Evolutionary conservation across 345 rosid genomes (phyloP), one percentile per base, ranked within the genome.

Genomic region (Atalantia buxifolia): DNA sequence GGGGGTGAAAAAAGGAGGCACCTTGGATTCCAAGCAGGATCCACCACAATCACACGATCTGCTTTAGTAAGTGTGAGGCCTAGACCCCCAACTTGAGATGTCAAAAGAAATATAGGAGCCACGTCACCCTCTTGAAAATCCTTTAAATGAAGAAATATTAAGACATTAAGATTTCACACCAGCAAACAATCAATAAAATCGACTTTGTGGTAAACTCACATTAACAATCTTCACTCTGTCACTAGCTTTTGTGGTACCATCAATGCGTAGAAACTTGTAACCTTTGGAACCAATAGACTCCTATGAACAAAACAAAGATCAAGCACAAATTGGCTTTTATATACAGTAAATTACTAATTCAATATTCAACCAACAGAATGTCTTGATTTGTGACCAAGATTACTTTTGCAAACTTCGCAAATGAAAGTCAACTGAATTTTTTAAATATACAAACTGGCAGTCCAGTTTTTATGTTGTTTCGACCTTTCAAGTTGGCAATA

Each of bases 21-120:
- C 98, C 98, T 95, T 35, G 98, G 98, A 72, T 95, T 95, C 98
- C 98, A 95, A 69, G 98, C 98, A 81, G 98, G 98, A 85, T 95
- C 98, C 60, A 93, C 97, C 75, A 92, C 98, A 84, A 95, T 96
- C 57, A 96, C 99, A 53, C 97, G 99, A 76, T 96, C 99, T 38
- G 99, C 99, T 82, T 90, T 92, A 59, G 98, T 96, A 65, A 96
- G 93, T 24, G 99, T 96, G 65, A 96, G 99, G 81, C 99, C 99
- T 28, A 96, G 95, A 76, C 99, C 99, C 67, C 99, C 99, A 80
- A 96, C 99, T 89, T 94, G 98, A 74, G 99, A 91, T 77, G 99
- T 96, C 82, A 96, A 68, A 75, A 96, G 93, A 85, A 94, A 96
- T 85, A 96, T 89, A 78, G 97, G 97, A 71, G 98, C 97, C 75